Evolutionary conservation across 2,329 filamentous ascomycete species (phyloP), one percentile per base, ranked within the genome.

Genomic region (Paecilomyces dactylethromorphus): DNA sequence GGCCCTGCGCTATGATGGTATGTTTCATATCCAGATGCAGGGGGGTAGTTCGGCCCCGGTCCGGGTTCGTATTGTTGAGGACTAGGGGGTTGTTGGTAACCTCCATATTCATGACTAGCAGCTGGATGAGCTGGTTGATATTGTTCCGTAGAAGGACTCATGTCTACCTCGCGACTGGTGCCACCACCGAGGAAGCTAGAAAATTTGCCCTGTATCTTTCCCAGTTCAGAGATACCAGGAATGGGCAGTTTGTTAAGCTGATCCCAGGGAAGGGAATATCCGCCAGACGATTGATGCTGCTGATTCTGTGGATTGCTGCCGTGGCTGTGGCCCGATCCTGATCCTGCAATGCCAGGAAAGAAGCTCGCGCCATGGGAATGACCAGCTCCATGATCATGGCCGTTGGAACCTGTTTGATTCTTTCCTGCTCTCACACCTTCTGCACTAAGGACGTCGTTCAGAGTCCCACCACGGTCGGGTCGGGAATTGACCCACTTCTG

Each of bases 381-480:
- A 5, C 67, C 70, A 54, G 65, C 64, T 18, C 55, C 56, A 15
- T 61, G 58, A n/a, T 18, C 31, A 12, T 63, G 39, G 6, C 68
- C 68, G 12, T 64, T 64, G 24, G 70, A 71, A 11, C 56, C 59
- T 12, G 73, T 77, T 71, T 96, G 91, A 71, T 97, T 99, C 71
- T 87, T 88, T 52, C 93, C 92, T 8, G 82, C 81, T 68, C 86
- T 88, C 60, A 99, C 94, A 6, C 90, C 91, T 57, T 95, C 87
- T 0, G 92, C 91, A 54, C 85, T 88, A 10, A 99, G 82, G n/a
- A 94, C 69, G 56, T 84, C 78, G 69, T 95, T 87, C 18, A 97
- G 79, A 56, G 86, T 82, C 56, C 84, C 78, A 3, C 83, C 83
- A 51, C 86, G 85, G 62, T 88, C 86, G 2, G 86, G 81, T 59